Conservation (phyloP, 2,329 filamentous ascomycete genomes). For the Hypoxylon sp. region DNA sequence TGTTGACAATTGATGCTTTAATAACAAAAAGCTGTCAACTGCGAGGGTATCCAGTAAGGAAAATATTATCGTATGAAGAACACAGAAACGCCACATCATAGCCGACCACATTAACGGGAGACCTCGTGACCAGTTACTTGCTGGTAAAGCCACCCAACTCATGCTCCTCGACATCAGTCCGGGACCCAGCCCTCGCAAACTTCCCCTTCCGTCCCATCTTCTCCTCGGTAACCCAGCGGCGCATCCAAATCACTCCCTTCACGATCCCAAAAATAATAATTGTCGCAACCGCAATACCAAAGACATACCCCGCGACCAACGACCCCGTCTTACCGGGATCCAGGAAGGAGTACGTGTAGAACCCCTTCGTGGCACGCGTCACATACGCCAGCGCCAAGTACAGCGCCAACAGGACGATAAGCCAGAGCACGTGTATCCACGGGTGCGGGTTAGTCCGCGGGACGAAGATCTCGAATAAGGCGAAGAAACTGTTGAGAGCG, state of each 20-base stretch:
- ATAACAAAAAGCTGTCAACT: background rate
- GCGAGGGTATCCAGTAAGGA: background rate
- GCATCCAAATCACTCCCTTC: conserved; percentile 58
- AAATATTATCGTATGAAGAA: conserved; percentile 5
- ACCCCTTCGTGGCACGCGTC: conserved; percentile 75
- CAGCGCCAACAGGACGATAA: conserved; percentile 76
- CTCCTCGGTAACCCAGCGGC: conserved; percentile 55
- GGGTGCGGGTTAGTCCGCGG: conserved; percentile 71
- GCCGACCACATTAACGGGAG: background rate
- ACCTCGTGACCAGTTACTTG: conserved; percentile 10
- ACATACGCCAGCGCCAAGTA: conserved; percentile 83
- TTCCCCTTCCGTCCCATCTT: conserved; percentile 47
- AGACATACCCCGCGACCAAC: conserved; percentile 71
- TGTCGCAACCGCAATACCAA: conserved; percentile 62
- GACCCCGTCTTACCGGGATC: conserved; percentile 67
- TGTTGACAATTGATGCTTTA: background rate
- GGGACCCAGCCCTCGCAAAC: conserved; percentile 33
- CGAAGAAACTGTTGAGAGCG: conserved; percentile 78
- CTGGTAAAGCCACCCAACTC: conserved; percentile 10
- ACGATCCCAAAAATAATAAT: conserved; percentile 60
- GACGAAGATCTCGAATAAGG: conserved; percentile 82
- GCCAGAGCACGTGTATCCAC: conserved; percentile 74
- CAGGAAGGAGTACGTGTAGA: conserved; percentile 85
- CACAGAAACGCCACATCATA: background rate
- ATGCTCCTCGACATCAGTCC: conserved; percentile 6